phyloP scores from a whole-genome alignment of 2,329 filamentous ascomycete species.

The Penicillium aurantiogriseum region DNA sequence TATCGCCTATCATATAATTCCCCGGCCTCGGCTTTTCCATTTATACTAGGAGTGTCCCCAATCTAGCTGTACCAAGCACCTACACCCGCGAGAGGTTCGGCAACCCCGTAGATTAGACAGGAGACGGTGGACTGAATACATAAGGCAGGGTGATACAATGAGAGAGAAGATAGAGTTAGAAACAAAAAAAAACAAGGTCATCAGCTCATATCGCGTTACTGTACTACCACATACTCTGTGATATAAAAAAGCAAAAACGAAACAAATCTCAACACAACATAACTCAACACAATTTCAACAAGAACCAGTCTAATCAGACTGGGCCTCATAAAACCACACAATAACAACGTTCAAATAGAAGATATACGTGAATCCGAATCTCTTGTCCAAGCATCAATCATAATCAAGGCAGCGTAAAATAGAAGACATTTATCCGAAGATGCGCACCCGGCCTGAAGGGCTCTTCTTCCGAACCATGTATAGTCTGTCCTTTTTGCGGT shows the following conservation, averaged over 20 bases:
- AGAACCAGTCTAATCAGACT: not conserved
- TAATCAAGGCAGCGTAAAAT: not conserved
- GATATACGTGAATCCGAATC: not conserved
- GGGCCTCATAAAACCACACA: conserved; percentile 7
- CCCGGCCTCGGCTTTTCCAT: not conserved
- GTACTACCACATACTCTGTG: conserved; percentile 10
- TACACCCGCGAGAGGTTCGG: not conserved
- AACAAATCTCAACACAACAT: conserved; percentile 12
- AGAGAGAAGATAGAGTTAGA: not conserved
- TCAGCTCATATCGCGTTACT: conserved; percentile 26
- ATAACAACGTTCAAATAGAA: conserved; percentile 1
- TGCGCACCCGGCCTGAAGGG: conserved; percentile 27
- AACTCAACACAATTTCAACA: conserved; percentile 10
- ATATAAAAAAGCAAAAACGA: not conserved
- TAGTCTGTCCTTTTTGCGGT: conserved; percentile 45
- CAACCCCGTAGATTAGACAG: not conserved
- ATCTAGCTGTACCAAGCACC: not conserved
- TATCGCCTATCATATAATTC: not conserved
- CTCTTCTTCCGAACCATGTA: conserved; percentile 47
- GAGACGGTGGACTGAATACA: conserved; percentile 8
- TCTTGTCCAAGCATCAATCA: conserved; percentile 4
- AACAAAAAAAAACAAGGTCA: conserved; percentile 12
- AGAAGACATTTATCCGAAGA: conserved; percentile 25
- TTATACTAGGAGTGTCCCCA: not conserved
- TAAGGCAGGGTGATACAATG: conserved; percentile 1